A percentile compares a stretch with the other conserved stretches of the same genome.
These are phyloP conservation scores for Linum lewisii DNA, from an alignment of 345 rosid genomes.

Conservation along the genomic window DNA sequence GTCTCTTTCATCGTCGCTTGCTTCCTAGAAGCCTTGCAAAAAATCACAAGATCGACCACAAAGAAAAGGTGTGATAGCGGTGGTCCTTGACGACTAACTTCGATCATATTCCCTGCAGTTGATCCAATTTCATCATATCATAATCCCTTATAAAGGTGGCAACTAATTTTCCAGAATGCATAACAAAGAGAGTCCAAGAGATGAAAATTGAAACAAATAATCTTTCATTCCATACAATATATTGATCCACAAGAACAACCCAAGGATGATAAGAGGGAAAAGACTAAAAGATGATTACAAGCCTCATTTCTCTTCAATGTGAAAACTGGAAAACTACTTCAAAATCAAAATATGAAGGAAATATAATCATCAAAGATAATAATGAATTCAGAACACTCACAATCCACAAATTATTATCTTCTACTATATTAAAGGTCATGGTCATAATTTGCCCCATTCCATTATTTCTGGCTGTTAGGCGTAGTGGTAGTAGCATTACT, in stretches of 20 bases:
- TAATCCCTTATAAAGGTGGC: too few relatives aligned
- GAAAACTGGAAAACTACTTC: constrained; percentile 20
- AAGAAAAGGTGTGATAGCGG: too few relatives aligned
- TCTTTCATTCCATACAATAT: constrained; percentile 32
- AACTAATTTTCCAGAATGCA: too few relatives aligned
- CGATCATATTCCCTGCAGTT: too few relatives aligned
- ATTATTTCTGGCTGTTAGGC: constrained; percentile 59
- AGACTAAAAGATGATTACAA: constrained; percentile 26
- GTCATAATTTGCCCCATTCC: constrained; percentile 14
- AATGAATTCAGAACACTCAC: constrained; percentile 27
- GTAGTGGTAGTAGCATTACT: constrained; percentile 10
- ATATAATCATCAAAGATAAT: too few relatives aligned
- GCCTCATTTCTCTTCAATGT: constrained; percentile 22
- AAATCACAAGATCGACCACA: too few relatives aligned
- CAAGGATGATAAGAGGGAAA: constrained; percentile 11
- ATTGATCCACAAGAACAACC: constrained; percentile 20
- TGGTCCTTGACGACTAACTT: too few relatives aligned
- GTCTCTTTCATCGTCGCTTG: too few relatives aligned
- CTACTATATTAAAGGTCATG: constrained; percentile 28
- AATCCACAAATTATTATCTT: constrained; percentile 17
- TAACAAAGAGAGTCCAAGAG: constrained; percentile 1
- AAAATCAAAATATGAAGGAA: constrained; percentile 13
- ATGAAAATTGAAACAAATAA: constrained; percentile 11
- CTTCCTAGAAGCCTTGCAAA: too few relatives aligned
- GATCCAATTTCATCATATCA: too few relatives aligned